These are phyloP conservation scores for Collybia nuda DNA, from an alignment of 768 basidiomycete species.

Conservation along the genomic window DNA sequence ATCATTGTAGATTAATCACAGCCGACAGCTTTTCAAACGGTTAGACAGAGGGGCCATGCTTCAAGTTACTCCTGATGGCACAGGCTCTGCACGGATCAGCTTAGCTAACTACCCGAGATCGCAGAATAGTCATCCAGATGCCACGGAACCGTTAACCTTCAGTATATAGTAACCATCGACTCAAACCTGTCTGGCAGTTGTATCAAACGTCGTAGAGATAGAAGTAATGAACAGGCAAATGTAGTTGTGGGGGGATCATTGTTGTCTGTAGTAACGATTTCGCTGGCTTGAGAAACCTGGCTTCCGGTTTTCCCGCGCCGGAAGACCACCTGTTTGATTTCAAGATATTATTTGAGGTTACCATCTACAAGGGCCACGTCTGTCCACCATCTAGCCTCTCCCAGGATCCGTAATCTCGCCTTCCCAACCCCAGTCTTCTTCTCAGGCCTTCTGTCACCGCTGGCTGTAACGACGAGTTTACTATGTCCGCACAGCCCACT, in stretches of 20 bases:
- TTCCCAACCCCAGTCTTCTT: conserved; percentile 11
- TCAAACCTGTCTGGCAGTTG: too few relatives aligned
- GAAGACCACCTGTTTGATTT: conserved; percentile 11
- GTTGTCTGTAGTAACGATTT: neutral
- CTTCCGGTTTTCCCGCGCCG: conserved; percentile 6
- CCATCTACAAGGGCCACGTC: conserved; percentile 8
- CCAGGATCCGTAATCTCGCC: conserved; percentile 3
- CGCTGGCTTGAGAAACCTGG: neutral
- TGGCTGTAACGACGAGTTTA: conserved; percentile 1
- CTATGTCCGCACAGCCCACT: conserved; percentile 34
- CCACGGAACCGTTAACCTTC: too few relatives aligned
- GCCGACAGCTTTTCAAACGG: too few relatives aligned
- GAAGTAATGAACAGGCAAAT: neutral
- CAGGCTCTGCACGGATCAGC: too few relatives aligned
- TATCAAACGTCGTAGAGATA: too few relatives aligned
- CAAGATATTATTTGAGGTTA: conserved; percentile 6
- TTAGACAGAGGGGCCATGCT: too few relatives aligned
- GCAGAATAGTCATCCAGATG: too few relatives aligned
- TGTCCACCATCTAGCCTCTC: conserved; percentile 11
- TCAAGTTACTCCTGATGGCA: too few relatives aligned
- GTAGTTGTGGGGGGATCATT: neutral
- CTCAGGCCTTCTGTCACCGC: conserved; percentile 12
- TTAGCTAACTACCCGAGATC: too few relatives aligned
- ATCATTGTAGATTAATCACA: too few relatives aligned
- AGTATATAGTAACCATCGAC: too few relatives aligned